Percentiles rank a stretch among this genome's conserved stretches.
phyloP scores from a whole-genome alignment of 768 basidiomycete genomes.

The Suillus subluteus region DNA sequence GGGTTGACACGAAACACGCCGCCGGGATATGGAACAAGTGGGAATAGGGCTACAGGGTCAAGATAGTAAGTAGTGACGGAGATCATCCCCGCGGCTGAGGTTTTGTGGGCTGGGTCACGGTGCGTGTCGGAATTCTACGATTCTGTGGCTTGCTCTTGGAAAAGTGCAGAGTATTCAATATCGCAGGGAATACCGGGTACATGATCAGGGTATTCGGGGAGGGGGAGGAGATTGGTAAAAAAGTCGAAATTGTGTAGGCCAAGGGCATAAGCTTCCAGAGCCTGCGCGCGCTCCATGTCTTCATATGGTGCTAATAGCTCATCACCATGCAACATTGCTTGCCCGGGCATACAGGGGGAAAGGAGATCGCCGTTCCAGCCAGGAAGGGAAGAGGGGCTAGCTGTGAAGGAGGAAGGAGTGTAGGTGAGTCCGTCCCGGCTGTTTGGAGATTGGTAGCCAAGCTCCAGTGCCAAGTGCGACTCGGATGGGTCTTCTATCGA shows the following conservation, averaged over 20 bases:
- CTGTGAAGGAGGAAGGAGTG: conserved; percentile 32
- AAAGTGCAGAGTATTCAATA: conserved; percentile 9
- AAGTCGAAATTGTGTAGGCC: conserved; percentile 33
- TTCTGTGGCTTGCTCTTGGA: conserved; percentile 9
- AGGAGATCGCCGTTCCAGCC: conserved; percentile 43
- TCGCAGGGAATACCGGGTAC: not conserved
- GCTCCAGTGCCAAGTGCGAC: not conserved
- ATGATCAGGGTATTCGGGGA: conserved; percentile 13
- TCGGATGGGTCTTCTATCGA: not conserved
- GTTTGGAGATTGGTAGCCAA: not conserved
- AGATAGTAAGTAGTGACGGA: not conserved
- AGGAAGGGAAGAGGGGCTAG: conserved; percentile 42
- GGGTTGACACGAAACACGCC: not conserved
- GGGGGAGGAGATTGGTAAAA: conserved; percentile 11
- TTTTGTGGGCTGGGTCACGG: not conserved
- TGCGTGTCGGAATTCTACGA: conserved; percentile 1
- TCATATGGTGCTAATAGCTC: conserved; percentile 16
- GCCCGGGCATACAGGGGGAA: conserved; percentile 12
- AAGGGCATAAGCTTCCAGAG: conserved; percentile 33
- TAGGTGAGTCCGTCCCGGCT: not conserved
- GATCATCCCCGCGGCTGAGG: no score
- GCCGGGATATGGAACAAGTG: not conserved
- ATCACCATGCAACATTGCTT: conserved; percentile 3
- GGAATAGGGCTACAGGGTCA: conserved; percentile 2
- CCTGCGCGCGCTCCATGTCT: conserved; percentile 29